A percentile compares a stretch with the other conserved stretches of the same genome.
phyloP scores from a whole-genome alignment of 2,329 filamentous ascomycete species.

The Diaporthe citri region DNA sequence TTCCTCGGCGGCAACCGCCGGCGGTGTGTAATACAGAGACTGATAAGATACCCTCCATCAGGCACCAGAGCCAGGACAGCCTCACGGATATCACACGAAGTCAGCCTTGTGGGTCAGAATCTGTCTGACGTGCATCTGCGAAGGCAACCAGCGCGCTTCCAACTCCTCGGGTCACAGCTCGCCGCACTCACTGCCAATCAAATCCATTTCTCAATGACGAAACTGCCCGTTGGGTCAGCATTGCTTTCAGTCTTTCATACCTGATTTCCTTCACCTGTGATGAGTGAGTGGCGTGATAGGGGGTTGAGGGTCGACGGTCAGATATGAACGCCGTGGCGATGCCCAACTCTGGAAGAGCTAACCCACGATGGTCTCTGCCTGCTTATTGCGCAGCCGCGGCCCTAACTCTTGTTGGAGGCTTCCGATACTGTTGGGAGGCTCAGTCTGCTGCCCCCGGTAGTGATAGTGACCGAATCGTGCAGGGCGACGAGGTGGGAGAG shows the following conservation, averaged over 20 bases:
- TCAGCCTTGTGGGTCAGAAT: not conserved
- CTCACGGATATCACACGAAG: not conserved
- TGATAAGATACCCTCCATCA: constrained; percentile 1
- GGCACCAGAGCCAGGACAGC: not conserved
- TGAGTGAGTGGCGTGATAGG: not conserved
- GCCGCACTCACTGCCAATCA: not conserved
- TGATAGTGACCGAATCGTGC: constrained; percentile 1
- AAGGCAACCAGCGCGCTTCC: not conserved
- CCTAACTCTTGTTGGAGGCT: not conserved
- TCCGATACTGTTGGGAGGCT: not conserved
- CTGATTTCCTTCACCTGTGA: not conserved
- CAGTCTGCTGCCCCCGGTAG: not conserved
- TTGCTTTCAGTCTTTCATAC: not conserved
- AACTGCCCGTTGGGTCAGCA: not conserved
- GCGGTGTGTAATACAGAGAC: not conserved
- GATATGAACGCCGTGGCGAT: not conserved
- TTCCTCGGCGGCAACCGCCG: constrained; percentile 4
- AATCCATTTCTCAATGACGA: not conserved
- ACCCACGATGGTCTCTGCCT: not conserved
- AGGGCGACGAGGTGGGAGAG: not conserved
- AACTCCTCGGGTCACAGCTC: not conserved
- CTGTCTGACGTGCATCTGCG: not conserved
- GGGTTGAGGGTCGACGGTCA: not conserved
- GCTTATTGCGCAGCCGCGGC: not conserved
- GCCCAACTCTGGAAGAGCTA: not conserved